Base-by-base conservation (phyloP, 2,329 filamentous ascomycete genomes). In the Fusarium penzigii region DNA sequence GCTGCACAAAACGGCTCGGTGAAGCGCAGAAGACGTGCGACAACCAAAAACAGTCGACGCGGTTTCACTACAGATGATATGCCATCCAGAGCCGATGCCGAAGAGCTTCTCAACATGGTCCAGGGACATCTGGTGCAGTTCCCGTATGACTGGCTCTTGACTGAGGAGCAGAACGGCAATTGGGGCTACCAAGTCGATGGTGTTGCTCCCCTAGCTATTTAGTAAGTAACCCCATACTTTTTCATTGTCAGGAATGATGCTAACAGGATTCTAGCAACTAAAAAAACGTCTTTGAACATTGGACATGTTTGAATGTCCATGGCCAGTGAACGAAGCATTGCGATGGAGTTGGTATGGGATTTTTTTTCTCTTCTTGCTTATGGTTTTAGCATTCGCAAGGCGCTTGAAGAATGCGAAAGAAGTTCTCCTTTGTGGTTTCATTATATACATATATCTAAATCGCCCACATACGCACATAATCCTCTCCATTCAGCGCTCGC, bases 131-230 rank as follows among this genome's bases (percentile, higher is more conserved):
- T 99, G 47, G 92, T 99, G 25, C 77, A 90, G 58, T 99, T 95
- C 78, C 94, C 94, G 6, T 96, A 97, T 72, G 91, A 99, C 66
- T 99, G 95, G 92, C 83, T 96, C 48, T 83, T 89, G 63, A 89
- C 87, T 50, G 94, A 97, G 74, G 94, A 97, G 76, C 85, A 87
- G 66, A 92, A 91, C 60, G 90, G 92, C 51, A 96, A 97, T 68
- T 99, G 94, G 94, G 82, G 97, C 57, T 97, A 96, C 74, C 91
- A 93, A 68, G 90, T 97, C 50, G 94, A 99, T 71, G 88, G 95
- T 71, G 87, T 99, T 69, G 95, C 94, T 64, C 94, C 94, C 51
- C 79, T 99, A 73, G 92, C 97, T 75, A 97, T 99, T 66, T 99
- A 99, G 89, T 91, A 80, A 86, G 88, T 81, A 13, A 34, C 29